phyloP scores from a whole-genome alignment of 2,329 filamentous ascomycete genomes.

The Exophiala mesophila region DNA sequence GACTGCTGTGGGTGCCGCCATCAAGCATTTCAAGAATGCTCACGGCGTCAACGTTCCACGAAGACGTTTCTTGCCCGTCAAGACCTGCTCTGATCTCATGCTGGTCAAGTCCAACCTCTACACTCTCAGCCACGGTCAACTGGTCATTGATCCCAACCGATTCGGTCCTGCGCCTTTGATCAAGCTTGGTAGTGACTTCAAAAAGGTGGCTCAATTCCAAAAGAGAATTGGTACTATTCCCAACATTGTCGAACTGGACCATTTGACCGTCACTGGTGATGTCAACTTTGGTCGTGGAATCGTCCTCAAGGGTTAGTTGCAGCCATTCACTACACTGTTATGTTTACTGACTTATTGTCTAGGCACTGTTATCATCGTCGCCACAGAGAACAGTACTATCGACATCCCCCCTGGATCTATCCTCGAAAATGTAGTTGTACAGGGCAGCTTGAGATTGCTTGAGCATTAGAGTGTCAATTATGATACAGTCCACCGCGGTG shows the following conservation, averaged over 20 bases:
- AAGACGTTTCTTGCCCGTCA: constrained; percentile 96
- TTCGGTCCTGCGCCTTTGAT: constrained; percentile 96
- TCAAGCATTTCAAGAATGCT: constrained; percentile 97
- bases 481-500: no score
- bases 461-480: constrained; percentile 58
- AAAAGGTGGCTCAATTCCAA: constrained; percentile 85
- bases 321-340: not conserved
- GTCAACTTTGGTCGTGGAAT: constrained; percentile 96
- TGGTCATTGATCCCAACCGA: constrained; percentile 92
- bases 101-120: constrained; percentile 99
- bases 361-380: constrained; percentile 92
- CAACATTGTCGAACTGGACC: constrained; percentile 51
- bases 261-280: constrained; percentile 94
- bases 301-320: constrained; percentile 70
- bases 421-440: constrained; percentile 97
- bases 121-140: constrained; percentile 96
- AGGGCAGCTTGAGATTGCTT: constrained; percentile 79
- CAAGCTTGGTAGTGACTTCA: constrained; percentile 98
- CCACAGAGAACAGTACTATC: constrained; percentile 95
- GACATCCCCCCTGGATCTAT: constrained; percentile 95
- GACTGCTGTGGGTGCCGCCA: constrained; percentile 96
- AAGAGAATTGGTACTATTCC: constrained; percentile 48
- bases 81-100: constrained; percentile 99
- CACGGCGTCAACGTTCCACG: constrained; percentile 98
- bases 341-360: constrained; percentile 3